Percentiles rank a stretch among this genome's conserved stretches.
phyloP scores from a whole-genome alignment of 2,329 filamentous ascomycete genomes.

The Grosmannia clavigera region DNA sequence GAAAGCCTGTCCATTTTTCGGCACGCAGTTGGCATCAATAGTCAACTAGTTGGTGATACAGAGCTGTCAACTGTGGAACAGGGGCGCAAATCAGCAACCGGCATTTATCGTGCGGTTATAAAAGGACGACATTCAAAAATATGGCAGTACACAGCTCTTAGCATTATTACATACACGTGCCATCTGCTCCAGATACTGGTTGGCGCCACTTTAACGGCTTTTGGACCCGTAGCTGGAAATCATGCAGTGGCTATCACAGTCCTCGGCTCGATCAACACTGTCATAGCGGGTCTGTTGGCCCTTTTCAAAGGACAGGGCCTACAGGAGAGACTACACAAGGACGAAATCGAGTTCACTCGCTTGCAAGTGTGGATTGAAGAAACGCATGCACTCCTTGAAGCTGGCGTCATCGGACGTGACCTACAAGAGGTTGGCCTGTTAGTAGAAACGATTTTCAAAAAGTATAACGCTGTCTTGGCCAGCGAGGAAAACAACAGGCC shows the following conservation, averaged over 20 bases:
- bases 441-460: conserved; percentile 28
- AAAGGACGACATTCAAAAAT: conserved; percentile 18
- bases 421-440: conserved; percentile 28
- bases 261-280: conserved; percentile 49
- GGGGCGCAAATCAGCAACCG: conserved; percentile 21
- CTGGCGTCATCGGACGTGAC: conserved; percentile 28
- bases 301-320: conserved; percentile 39
- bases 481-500: conserved; percentile 11
- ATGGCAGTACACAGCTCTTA: conserved; percentile 22
- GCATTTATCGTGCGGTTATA: conserved; percentile 30
- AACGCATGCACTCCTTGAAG: conserved; percentile 31
- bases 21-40: conserved; percentile 30
- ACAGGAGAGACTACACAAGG: conserved; percentile 32
- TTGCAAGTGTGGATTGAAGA: conserved; percentile 43
- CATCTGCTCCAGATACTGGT: conserved; percentile 34
- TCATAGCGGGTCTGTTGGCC: conserved; percentile 49
- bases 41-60: conserved; percentile 11
- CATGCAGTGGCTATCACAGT: conserved; percentile 41
- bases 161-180: conserved; percentile 26
- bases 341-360: conserved; percentile 31
- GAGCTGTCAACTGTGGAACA: conserved; percentile 19
- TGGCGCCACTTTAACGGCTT: conserved; percentile 32
- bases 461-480: conserved; percentile 17
- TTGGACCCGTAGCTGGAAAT: conserved; percentile 31
- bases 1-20: conserved; percentile 30